phyloP scores from a whole-genome alignment of 2,329 filamentous ascomycete genomes.

The Rhynchosporium agropyri region DNA sequence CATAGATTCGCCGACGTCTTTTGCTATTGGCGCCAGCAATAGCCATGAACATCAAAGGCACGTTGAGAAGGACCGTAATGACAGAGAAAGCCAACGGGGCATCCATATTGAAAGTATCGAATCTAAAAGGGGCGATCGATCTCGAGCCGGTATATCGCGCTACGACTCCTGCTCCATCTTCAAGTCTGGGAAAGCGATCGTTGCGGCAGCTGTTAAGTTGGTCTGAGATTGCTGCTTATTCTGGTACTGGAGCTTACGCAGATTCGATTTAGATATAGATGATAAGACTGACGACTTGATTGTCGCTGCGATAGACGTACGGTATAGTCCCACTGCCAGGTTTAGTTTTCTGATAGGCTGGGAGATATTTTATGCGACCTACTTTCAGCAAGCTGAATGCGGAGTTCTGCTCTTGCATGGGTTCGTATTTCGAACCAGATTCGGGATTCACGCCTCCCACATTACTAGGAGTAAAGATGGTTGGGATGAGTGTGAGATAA shows the following conservation, averaged over 20 bases:
- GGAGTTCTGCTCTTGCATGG: constrained; percentile 2
- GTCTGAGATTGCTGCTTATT: neutral
- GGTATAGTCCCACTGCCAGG: constrained; percentile 10
- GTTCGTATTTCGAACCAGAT: neutral
- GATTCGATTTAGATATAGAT: constrained; percentile 9
- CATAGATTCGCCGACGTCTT: neutral
- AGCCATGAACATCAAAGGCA: constrained; percentile 9
- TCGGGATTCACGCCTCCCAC: constrained; percentile 4
- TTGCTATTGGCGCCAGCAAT: neutral
- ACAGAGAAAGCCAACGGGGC: constrained; percentile 14
- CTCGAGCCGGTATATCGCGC: neutral
- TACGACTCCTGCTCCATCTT: neutral
- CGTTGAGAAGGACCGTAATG: neutral
- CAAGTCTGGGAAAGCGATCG: neutral
- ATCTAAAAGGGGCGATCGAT: neutral
- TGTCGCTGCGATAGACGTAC: neutral
- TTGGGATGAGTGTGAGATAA: constrained; percentile 9
- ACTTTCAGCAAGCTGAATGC: constrained; percentile 3
- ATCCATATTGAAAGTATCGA: constrained; percentile 14
- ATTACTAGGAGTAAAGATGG: constrained; percentile 9
- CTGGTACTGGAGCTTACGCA: neutral
- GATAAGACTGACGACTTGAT: neutral
- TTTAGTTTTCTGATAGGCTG: neutral
- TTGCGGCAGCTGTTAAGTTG: neutral
- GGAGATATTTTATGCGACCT: neutral